Evolutionary conservation across 805 yeast species (phyloP).

Genomic region (Blastobotrys attinorum): DNA sequence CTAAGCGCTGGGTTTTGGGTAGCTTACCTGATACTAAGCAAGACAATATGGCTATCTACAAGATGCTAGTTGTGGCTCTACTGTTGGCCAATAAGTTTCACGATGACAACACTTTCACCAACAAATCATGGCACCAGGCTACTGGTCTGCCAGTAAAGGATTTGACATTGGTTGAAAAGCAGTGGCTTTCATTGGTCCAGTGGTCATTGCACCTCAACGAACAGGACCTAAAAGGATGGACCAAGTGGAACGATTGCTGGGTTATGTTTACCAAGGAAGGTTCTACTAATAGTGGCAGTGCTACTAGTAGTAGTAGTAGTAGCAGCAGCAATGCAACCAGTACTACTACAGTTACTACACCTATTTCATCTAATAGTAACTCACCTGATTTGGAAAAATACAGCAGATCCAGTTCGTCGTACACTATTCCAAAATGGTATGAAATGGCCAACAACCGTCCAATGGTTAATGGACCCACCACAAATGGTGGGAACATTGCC

Average conservation of each 20-base stretch:
- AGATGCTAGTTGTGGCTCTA: conserved; percentile 56
- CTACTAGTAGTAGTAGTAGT: too few species aligned
- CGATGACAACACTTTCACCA: conserved; percentile 94
- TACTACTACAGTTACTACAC: neutral
- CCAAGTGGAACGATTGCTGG: conserved; percentile 29
- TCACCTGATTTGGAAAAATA: neutral
- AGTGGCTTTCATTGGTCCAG: conserved; percentile 54
- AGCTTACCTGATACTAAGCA: conserved; percentile 24
- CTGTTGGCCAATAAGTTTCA: conserved; percentile 88
- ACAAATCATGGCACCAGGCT: conserved; percentile 94
- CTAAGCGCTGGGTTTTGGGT: conserved; percentile 46
- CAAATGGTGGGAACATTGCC: neutral
- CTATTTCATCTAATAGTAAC: too few species aligned
- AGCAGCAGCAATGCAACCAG: conserved; percentile 1
- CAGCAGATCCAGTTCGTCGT: conserved; percentile 1
- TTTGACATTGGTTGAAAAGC: conserved; percentile 61
- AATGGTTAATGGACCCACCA: neutral
- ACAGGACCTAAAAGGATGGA: conserved; percentile 26
- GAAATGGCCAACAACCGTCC: conserved; percentile 11
- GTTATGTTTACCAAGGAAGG: conserved; percentile 9
- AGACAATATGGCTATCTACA: conserved; percentile 34
- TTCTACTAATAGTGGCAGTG: too few species aligned
- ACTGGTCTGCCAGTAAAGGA: conserved; percentile 61
- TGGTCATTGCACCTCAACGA: conserved; percentile 48
- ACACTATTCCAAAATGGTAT: conserved; percentile 23